phyloP scores from a whole-genome alignment of 768 basidiomycete species.

The Trametes cinnabarina region DNA sequence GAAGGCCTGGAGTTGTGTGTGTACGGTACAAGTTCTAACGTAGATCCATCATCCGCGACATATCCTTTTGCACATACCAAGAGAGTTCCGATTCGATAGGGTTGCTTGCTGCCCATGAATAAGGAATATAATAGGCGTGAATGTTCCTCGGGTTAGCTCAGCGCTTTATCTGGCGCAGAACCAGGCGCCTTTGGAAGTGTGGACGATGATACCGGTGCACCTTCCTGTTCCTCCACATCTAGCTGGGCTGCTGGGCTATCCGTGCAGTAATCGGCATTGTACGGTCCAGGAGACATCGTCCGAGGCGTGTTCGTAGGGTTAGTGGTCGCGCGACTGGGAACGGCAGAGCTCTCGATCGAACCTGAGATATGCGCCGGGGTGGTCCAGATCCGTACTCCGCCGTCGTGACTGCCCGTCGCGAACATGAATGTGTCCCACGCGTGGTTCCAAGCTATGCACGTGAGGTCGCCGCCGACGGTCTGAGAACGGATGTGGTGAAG shows the following conservation, averaged over 20 bases:
- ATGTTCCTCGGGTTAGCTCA: background rate
- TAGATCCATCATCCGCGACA: constrained; percentile 1
- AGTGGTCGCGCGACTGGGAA: constrained; percentile 10
- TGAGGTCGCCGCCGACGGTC: constrained; percentile 56
- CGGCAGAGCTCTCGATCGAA: constrained; percentile 6
- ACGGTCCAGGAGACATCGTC: constrained; percentile 16
- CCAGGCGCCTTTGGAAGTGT: background rate
- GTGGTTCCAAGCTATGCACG: constrained; percentile 80
- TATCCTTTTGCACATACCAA: constrained; percentile 7
- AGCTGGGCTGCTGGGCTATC: constrained; percentile 14
- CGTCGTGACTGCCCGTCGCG: constrained; percentile 77
- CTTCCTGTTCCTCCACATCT: background rate
- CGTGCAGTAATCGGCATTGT: constrained; percentile 16
- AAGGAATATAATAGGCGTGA: background rate
- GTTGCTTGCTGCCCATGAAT: background rate
- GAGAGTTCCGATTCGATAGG: background rate
- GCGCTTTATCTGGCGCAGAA: background rate
- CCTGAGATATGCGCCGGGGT: constrained; percentile 7
- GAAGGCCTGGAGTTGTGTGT: background rate
- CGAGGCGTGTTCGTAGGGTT: constrained; percentile 19
- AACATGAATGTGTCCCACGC: constrained; percentile 63
- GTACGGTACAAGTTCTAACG: constrained; percentile 3
- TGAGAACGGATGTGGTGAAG: constrained; percentile 70
- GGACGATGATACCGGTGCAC: background rate
- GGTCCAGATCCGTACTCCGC: constrained; percentile 73